Base-by-base conservation (phyloP, 139 green algal species). In the Coelastrella sp. region DNA sequence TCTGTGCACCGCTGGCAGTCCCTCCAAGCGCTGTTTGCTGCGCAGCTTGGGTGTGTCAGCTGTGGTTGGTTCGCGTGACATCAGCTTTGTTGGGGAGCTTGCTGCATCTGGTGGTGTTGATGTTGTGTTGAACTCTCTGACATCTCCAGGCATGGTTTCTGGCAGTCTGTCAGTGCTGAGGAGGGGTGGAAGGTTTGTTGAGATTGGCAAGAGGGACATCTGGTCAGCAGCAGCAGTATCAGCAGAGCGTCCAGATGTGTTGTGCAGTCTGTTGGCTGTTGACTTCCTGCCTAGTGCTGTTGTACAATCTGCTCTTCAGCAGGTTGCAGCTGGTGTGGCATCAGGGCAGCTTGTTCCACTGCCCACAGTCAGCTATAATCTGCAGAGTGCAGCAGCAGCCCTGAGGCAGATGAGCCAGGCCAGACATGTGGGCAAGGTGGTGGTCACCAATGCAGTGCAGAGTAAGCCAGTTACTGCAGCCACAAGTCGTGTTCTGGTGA, bases 361-460 rank as follows among this genome's bases (percentile, higher is more conserved):
- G 27, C 87, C 88, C 0, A 72, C 82, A 50, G 86, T 79, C 11
- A 75, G 48, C 15, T 88, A 93, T 77, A 38, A 38, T 19, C 82
- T 94, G 78, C 5, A 0, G 17, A 64, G 40, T 53, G 91, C 86
- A 25, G 84, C 83, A 4, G 63, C 84, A 35, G 91, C 95, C 7
- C 87, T 98, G 79, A 90, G 95, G 5, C 93, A 97, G 87, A 94
- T 98, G 90, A 94, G 93, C 23, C 92, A 86, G 85, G 94, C 95
- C 0, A 85, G 90, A 0, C 94, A 97, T 77, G 89, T 98, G 38
- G 95, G 95, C 89, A 98, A 98, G 90, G 88, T 98, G 25, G 92
- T 98, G 21, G 91, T 95, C 4, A 69, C 40, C 62, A 75, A 23
- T 40, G n/a, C 7, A 5, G 19, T 60, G 9, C 2, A 9, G 35